These are phyloP conservation scores for Penicillium fuscoglaucum DNA, from an alignment of 2,329 filamentous ascomycete genomes.

Conservation along the genomic window DNA sequence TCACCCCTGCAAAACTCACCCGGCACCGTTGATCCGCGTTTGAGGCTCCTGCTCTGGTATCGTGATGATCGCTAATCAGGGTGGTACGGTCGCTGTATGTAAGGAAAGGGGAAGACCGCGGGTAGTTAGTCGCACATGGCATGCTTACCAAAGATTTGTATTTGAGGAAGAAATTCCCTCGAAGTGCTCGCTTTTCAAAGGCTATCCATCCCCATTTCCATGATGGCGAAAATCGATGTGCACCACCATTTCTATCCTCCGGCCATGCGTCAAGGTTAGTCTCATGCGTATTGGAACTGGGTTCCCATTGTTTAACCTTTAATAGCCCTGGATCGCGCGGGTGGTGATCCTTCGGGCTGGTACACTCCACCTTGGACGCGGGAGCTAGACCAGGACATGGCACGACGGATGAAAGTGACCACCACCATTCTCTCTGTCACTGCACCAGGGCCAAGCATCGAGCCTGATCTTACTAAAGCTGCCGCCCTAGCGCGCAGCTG, in stretches of 20 bases:
- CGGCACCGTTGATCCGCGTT: neutral
- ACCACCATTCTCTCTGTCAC: neutral
- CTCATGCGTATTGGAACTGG: no score
- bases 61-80: neutral
- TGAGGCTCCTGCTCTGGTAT: no score
- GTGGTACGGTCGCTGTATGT: neutral
- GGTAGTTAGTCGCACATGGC: neutral
- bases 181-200: neutral
- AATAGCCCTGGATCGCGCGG: neutral
- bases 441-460: neutral
- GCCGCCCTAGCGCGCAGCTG: neutral
- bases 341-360: neutral
- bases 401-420: neutral
- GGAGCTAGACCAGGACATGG: neutral
- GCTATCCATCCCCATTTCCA: neutral
- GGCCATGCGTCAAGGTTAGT: neutral
- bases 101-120: neutral
- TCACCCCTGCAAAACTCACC: neutral
- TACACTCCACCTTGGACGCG: neutral
- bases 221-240: neutral
- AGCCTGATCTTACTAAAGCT: neutral
- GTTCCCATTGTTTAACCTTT: neutral
- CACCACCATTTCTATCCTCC: neutral
- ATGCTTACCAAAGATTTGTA: neutral
- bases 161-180: neutral